Percentiles rank a stretch among this genome's conserved stretches.
phyloP scores from a whole-genome alignment of 257 asterid species.

The Rhazya stricta region DNA sequence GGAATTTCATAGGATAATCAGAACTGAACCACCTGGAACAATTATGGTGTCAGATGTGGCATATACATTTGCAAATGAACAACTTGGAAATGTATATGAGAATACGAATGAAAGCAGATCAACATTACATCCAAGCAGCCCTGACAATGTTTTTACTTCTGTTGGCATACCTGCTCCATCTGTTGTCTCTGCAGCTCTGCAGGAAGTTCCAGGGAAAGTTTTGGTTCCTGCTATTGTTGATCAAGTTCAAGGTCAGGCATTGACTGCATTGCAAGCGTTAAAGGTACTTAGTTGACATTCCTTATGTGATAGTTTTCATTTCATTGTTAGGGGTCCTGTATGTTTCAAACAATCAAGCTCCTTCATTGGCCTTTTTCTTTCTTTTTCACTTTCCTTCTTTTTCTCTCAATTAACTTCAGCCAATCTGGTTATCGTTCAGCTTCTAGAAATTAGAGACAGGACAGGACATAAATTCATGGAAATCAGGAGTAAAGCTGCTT shows the following conservation, averaged over 20 bases:
- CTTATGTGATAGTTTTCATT: neutral
- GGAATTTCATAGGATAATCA: conserved; percentile 26
- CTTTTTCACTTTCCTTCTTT: neutral
- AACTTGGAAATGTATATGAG: conserved; percentile 33
- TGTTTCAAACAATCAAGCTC: neutral
- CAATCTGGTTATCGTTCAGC: neutral
- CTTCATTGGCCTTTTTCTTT: neutral
- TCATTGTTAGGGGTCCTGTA: neutral
- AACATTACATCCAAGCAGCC: conserved; percentile 36
- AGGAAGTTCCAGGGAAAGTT: conserved; percentile 75
- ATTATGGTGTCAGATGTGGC: conserved; percentile 30
- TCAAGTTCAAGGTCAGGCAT: conserved; percentile 83
- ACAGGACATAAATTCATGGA: neutral
- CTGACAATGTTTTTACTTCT: conserved; percentile 54
- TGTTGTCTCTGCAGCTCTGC: conserved; percentile 68
- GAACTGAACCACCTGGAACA: conserved; percentile 30
- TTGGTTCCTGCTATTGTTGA: conserved; percentile 91
- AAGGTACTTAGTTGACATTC: conserved; percentile 31
- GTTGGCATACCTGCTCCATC: conserved; percentile 98
- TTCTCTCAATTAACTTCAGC: neutral
- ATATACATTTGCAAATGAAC: conserved; percentile 38
- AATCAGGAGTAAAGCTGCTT: conserved; percentile 4
- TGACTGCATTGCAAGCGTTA: conserved; percentile 86
- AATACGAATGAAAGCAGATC: conserved; percentile 36
- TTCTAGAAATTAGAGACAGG: neutral